These are phyloP conservation scores for Agaricales sp. DNA, from an alignment of 1,284 basidiomycete species.

Conservation along the genomic window DNA sequence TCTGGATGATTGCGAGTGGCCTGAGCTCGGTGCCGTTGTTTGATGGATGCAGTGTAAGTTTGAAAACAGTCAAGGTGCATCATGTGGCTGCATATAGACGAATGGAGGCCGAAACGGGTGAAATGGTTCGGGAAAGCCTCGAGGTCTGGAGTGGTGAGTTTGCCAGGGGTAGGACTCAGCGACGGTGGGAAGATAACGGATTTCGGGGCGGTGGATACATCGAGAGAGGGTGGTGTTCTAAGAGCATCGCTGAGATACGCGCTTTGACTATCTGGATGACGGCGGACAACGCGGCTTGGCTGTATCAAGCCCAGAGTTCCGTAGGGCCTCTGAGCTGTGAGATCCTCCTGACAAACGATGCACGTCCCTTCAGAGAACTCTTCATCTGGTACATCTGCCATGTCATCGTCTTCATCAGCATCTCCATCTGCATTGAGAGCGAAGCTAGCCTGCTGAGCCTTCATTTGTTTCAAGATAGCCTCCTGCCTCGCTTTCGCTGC, in stretches of 20 bases:
- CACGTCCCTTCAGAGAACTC: constrained; percentile 77
- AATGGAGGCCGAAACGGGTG: constrained; percentile 78
- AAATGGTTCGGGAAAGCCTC: constrained; percentile 58
- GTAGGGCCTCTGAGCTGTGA: constrained; percentile 67
- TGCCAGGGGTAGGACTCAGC: constrained; percentile 36
- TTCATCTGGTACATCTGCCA: constrained; percentile 34
- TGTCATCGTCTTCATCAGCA: constrained; percentile 50
- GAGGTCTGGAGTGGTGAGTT: constrained; percentile 25
- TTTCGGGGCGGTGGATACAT: constrained; percentile 29
- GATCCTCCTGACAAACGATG: constrained; percentile 96
- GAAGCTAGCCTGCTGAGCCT: constrained; percentile 82
- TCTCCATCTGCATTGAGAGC: constrained; percentile 66
- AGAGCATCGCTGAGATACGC: constrained; percentile 71
- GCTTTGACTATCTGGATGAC: constrained; percentile 65
- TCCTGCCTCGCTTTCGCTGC: constrained; percentile 82
- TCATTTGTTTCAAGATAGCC: constrained; percentile 89
- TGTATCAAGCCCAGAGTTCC: constrained; percentile 89
- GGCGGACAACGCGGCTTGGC: constrained; percentile 78
- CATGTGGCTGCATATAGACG: constrained; percentile 91
- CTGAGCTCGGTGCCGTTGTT: constrained; percentile 83
- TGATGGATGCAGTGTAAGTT: constrained; percentile 80
- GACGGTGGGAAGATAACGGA: constrained; percentile 43
- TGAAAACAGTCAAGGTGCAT: constrained; percentile 97
- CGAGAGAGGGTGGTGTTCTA: constrained; percentile 54
- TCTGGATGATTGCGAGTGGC: constrained; percentile 94